These are phyloP conservation scores for Spergularia marina DNA, from an alignment of 148 eudicot genomes.

Conservation along the genomic window DNA sequence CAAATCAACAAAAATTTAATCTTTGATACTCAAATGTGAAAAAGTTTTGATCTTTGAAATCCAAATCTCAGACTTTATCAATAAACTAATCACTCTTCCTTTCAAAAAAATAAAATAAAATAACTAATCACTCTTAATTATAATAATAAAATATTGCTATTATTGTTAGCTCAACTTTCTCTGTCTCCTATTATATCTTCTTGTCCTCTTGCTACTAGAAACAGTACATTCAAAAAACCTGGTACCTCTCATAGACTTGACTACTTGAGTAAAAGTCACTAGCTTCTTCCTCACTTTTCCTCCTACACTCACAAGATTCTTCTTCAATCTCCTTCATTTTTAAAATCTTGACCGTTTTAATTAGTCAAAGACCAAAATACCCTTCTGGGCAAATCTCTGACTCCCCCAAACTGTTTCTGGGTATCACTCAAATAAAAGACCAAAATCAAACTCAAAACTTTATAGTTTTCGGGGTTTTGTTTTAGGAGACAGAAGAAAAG, in stretches of 20 bases:
- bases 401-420: neutral
- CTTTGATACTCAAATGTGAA: too few relatives aligned
- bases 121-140: too few relatives aligned
- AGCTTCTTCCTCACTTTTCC: neutral
- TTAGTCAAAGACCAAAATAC: slow-evolving; percentile 2
- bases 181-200: slow-evolving; percentile 13
- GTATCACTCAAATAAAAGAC: slow-evolving; percentile 1
- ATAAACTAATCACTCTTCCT: too few relatives aligned
- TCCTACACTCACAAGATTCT: slow-evolving; percentile 1
- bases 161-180: too few relatives aligned
- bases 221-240: slow-evolving; percentile 16
- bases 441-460: slow-evolving; percentile 21
- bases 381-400: slow-evolving; percentile 20
- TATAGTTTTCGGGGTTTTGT: neutral
- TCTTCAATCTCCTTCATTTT: slow-evolving; percentile 4
- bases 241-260: too few relatives aligned
- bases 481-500: neutral
- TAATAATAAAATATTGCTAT: too few relatives aligned
- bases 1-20: too few relatives aligned
- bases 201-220: slow-evolving; percentile 21
- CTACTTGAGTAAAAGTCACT: too few relatives aligned
- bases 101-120: too few relatives aligned
- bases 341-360: slow-evolving; percentile 31
- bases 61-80: too few relatives aligned
- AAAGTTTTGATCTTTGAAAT: too few relatives aligned